phyloP scores from a whole-genome alignment of 1,284 basidiomycete genomes.

The Fistulinella cinereoalba region DNA sequence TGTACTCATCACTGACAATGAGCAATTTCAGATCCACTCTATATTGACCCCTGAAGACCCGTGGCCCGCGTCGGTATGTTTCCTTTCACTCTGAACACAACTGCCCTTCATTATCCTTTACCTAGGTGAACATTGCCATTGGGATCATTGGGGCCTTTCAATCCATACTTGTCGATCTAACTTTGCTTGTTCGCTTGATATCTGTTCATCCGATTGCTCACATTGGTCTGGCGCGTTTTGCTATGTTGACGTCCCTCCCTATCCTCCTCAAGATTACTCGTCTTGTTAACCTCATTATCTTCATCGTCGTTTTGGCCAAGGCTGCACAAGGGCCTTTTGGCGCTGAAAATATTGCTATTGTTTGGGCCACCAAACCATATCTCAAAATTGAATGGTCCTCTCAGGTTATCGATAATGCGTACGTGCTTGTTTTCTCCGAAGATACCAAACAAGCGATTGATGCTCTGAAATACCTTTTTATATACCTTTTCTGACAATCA shows the following conservation, averaged over 20 bases:
- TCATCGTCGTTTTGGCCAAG: conserved; percentile 15
- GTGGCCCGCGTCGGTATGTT: conserved; percentile 21
- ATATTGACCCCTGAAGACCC: conserved; percentile 18
- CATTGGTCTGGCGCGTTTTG: conserved; percentile 18
- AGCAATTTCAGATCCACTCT: conserved; percentile 20
- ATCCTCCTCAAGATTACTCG: conserved; percentile 27
- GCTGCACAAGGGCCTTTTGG: conserved; percentile 16
- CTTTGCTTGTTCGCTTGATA: conserved; percentile 28
- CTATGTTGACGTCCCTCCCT: conserved; percentile 16
- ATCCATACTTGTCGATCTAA: conserved; percentile 32
- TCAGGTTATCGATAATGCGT: conserved; percentile 33
- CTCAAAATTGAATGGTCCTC: conserved; percentile 37
- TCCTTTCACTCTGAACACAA: not conserved
- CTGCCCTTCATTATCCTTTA: not conserved
- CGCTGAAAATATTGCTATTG: conserved; percentile 4
- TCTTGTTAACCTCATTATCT: conserved; percentile 24
- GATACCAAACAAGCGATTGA: too few species aligned
- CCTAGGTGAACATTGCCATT: conserved; percentile 23
- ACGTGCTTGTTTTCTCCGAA: conserved; percentile 3
- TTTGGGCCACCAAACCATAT: conserved; percentile 27
- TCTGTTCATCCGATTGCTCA: conserved; percentile 26
- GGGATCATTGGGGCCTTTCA: conserved; percentile 32
- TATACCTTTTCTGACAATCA: not conserved
- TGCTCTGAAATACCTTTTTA: not conserved
- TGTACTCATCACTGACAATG: conserved; percentile 1